Evolutionary conservation across 148 eudicot genomes (phyloP).

Genomic region (Simmondsia chinensis): DNA sequence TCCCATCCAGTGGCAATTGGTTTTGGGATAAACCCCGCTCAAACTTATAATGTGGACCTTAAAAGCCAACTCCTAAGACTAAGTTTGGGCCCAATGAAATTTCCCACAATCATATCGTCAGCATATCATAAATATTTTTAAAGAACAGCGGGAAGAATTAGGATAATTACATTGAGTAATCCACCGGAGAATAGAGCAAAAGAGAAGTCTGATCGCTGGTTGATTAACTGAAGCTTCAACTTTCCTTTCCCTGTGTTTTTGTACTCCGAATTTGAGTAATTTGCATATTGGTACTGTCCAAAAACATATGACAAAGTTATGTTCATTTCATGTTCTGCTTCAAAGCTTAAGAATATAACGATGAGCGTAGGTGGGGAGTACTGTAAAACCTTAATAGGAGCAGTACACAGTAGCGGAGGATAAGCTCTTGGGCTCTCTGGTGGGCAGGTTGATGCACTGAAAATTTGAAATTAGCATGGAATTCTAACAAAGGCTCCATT

Average conservation of each 20-base stretch:
- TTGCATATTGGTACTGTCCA: constrained; percentile 73
- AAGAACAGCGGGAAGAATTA: no score
- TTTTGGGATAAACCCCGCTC: no score
- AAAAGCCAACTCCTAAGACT: no score
- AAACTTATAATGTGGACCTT: no score
- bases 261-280: constrained; percentile 38
- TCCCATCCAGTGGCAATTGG: no score
- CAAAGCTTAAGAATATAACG: no score
- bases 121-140: no score
- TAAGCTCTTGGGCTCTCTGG: constrained; percentile 26
- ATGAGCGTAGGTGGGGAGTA: no score
- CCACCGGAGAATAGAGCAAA: constrained; percentile 65
- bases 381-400: constrained; percentile 66
- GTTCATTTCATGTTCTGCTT: no score
- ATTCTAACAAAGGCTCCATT: neutral
- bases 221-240: constrained; percentile 54
- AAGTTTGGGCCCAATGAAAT: no score
- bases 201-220: constrained; percentile 59
- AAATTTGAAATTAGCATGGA: neutral
- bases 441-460: constrained; percentile 41
- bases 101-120: no score
- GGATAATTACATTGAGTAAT: constrained; percentile 29
- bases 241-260: constrained; percentile 40
- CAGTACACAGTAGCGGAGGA: constrained; percentile 47
- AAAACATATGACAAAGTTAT: constrained; percentile 3